Conservation (phyloP, 768 basidiomycete genomes). For the Dioszegia aurantiaca region DNA sequence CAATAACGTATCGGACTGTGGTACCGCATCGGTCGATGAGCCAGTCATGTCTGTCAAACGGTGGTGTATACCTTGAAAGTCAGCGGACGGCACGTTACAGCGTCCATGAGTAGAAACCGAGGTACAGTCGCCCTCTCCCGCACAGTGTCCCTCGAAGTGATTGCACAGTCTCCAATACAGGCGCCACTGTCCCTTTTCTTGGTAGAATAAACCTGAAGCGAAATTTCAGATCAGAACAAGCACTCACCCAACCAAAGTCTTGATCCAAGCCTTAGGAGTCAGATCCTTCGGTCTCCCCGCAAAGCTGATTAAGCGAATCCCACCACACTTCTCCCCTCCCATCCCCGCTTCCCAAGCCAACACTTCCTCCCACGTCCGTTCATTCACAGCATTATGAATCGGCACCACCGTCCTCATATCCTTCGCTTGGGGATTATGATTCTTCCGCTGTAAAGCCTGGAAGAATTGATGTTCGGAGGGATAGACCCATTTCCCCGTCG, state of each 20-base stretch:
- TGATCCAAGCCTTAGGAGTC: slow-evolving; percentile 76
- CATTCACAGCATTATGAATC: slow-evolving; percentile 98
- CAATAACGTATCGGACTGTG: slow-evolving; percentile 88
- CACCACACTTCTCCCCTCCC: slow-evolving; percentile 71
- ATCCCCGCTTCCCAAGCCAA: slow-evolving; percentile 75
- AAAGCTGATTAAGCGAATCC: slow-evolving; percentile 57
- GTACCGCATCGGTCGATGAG: slow-evolving; percentile 87
- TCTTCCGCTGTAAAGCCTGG: slow-evolving; percentile 91
- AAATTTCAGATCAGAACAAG: background rate
- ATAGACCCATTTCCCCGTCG: slow-evolving; percentile 80
- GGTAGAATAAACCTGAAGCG: no score
- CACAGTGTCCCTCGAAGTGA: no score
- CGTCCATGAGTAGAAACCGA: background rate
- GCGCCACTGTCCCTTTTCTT: no score
- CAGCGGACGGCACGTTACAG: background rate
- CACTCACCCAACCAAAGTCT: slow-evolving; percentile 78
- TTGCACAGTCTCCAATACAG: no score
- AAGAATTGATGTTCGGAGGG: slow-evolving; percentile 99
- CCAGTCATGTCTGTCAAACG: slow-evolving; percentile 98
- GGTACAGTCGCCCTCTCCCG: no score
- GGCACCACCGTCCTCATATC: slow-evolving; percentile 97
- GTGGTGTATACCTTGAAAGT: slow-evolving; percentile 72
- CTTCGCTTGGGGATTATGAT: slow-evolving; percentile 74
- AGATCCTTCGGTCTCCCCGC: slow-evolving; percentile 78
- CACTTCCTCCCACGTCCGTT: slow-evolving; percentile 81